Base-by-base conservation (phyloP, 2,329 filamentous ascomycete species). In the Phaeomoniella chlamydospora region DNA sequence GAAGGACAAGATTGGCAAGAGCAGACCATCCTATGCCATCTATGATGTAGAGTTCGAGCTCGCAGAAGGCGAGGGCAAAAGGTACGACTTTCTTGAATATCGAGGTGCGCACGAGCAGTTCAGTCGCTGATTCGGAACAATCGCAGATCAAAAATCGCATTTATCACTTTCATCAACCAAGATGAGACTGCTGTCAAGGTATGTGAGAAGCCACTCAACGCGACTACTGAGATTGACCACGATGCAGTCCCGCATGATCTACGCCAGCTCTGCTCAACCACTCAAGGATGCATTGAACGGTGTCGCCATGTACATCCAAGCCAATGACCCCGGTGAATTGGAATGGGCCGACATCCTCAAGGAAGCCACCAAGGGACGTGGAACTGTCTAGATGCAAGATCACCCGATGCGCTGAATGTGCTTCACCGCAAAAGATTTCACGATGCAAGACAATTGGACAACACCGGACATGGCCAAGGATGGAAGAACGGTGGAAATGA, bases 31-130 rank as follows among this genome's bases (percentile, higher is more conserved):
- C 43, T 67, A 65, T 44, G 64, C 62, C 16, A 58, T 65, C 41
- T 67, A 65, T 47, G 64, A 67, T 46, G 61, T 67, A 36, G 60
- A 65, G 44, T 67, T 59, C 42, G 62, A 66, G 39, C 55, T 66
- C 38, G 55, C 57, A 39, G 56, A 51, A 33, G 60, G 58, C 43
- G 64, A 67, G 49, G 64, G 63, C 47, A 62, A 62, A 50, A 54
- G 62, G 63, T 67, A 52, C 43, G 55, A 39, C 34, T 37, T 6
- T n/a, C n/a, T n/a, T n/a, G n/a, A n/a, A n/a, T 33, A 13, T 5
- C 31, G 10, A 10, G 26, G 10, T 3, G 3, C 12, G 29, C 18
- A 16, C 13, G 6, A 18, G 31, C 36, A 15, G 37, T 35, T n/a
- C 13, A n/a, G 15, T 26, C n/a, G 9, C 22, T 26, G 22, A 10